Percentiles rank a stretch among this genome's conserved stretches.
Evolutionary conservation across 2,329 filamentous ascomycete species (phyloP).

Genomic region (Fusarium musae): DNA sequence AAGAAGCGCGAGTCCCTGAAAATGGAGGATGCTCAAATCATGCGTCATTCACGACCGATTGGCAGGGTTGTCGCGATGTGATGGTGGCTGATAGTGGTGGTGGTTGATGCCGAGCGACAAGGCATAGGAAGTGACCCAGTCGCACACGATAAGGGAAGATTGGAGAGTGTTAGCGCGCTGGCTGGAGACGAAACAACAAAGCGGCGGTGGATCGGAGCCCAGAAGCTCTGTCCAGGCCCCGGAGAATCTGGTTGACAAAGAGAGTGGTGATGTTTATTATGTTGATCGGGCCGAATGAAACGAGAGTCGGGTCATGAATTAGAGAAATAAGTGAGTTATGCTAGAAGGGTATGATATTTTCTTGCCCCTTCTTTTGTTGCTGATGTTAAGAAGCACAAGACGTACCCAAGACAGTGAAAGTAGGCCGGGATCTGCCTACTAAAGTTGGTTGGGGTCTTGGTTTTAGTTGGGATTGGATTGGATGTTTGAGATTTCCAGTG

Average conservation of each 20-base stretch:
- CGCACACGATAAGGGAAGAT: constrained; percentile 27
- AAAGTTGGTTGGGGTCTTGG: background rate
- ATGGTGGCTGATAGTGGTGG: constrained; percentile 26
- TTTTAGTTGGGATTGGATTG: background rate
- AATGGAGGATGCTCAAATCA: background rate
- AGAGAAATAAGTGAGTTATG: background rate
- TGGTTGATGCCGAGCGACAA: constrained; percentile 32
- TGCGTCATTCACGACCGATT: constrained; percentile 14
- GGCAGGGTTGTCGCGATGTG: constrained; percentile 31
- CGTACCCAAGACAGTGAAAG: background rate
- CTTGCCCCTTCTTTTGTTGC: constrained; percentile 9
- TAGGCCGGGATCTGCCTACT: background rate
- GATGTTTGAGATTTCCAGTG: background rate
- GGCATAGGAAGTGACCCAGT: constrained; percentile 29
- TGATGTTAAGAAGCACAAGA: background rate
- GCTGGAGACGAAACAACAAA: constrained; percentile 17
- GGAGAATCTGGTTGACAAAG: constrained; percentile 24
- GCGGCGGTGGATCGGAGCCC: constrained; percentile 41
- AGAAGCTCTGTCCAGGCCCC: constrained; percentile 33
- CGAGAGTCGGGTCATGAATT: background rate
- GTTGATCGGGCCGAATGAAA: background rate
- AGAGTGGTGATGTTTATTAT: background rate
- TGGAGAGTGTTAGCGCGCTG: constrained; percentile 24
- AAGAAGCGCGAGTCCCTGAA: constrained; percentile 4
- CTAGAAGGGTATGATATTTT: background rate